These are phyloP conservation scores for Solanum appendiculatum DNA, from an alignment of 257 asterid species.

Conservation along the genomic window DNA sequence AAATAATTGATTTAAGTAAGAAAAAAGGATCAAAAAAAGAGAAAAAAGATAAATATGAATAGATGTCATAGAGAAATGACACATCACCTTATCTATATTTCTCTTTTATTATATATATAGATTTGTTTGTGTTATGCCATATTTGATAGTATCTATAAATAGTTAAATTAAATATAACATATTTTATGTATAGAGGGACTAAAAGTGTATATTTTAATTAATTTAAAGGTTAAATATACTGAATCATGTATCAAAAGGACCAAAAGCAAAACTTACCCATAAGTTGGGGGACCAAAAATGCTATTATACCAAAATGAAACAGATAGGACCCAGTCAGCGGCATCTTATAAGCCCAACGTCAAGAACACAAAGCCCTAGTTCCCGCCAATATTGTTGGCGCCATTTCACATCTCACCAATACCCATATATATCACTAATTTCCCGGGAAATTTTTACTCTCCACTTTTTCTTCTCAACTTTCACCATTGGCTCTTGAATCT, in stretches of 20 bases:
- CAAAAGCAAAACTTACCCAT: too few relatives aligned
- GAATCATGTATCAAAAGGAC: not conserved
- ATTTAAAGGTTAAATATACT: not conserved
- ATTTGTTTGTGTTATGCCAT: not conserved
- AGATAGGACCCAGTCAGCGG: not conserved
- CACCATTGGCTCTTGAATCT: not conserved
- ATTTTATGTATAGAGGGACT: not conserved
- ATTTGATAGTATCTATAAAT: not conserved
- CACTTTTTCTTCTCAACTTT: not conserved
- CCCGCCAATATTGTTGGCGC: conserved; percentile 58
- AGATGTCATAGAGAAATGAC: too few relatives aligned
- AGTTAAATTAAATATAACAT: not conserved
- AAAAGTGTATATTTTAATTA: not conserved
- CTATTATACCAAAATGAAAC: not conserved
- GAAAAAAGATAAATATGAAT: too few relatives aligned
- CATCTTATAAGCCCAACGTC: not conserved
- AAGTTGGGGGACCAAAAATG: not conserved
- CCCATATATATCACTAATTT: not conserved
- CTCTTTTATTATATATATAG: too few relatives aligned
- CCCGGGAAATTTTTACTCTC: not conserved
- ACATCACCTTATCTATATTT: too few relatives aligned
- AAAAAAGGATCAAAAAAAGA: too few relatives aligned
- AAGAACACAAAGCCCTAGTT: conserved; percentile 13
- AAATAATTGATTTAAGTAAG: too few relatives aligned
- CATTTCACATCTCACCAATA: not conserved